Base-by-base conservation (phyloP, 1,284 basidiomycete species). In the Apiotrichum porosum region DNA sequence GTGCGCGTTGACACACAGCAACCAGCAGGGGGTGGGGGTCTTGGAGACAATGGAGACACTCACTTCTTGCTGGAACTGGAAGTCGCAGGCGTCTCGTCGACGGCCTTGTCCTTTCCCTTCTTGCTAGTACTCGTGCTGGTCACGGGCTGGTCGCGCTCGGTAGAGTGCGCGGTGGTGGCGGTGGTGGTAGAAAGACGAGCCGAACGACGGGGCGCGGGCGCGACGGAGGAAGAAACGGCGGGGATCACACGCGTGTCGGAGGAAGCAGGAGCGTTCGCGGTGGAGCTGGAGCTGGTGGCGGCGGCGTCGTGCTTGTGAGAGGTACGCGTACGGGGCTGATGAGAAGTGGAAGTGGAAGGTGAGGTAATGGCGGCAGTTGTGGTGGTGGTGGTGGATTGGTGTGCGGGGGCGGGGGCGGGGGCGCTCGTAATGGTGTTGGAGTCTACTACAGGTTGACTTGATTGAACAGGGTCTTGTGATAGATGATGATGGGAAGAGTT, bases 71-170 rank as follows among this genome's bases (percentile, higher is more conserved):
- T 47, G 10, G 49, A 50, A 18, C n/a, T 32, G 30, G 42, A 30
- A 3, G 42, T 22, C 9, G 43, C 12, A 5, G 40, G 15, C 3
- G 28, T 44, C 40, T 8, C n/a, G n/a, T n/a, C n/a, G n/a, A n/a
- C n/a, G n/a, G 57, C 60, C 38, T 54, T 60, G 46, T 60, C 58
- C 57, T 61, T 63, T 18, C 57, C 61, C 47, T 61, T 66, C 49
- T 43, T 46, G 39, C 46, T 50, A n/a, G 54, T 15, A 21, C 51
- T 34, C 19, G 26, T 46, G 5, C 26, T 28, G 48, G 38, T 10
- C 22, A 24, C n/a, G 41, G 4, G 6, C 26, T 28, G 8, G 26
- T 6, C 26, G 26, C 8, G 8, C 8, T 6, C 26, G 12, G 37
- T 17, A 24, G 47, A 13, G 13, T 53, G 32, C 8, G 44, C 39